phyloP scores from a whole-genome alignment of 805 yeast genomes.

The Sugiyamaella smithiae region DNA sequence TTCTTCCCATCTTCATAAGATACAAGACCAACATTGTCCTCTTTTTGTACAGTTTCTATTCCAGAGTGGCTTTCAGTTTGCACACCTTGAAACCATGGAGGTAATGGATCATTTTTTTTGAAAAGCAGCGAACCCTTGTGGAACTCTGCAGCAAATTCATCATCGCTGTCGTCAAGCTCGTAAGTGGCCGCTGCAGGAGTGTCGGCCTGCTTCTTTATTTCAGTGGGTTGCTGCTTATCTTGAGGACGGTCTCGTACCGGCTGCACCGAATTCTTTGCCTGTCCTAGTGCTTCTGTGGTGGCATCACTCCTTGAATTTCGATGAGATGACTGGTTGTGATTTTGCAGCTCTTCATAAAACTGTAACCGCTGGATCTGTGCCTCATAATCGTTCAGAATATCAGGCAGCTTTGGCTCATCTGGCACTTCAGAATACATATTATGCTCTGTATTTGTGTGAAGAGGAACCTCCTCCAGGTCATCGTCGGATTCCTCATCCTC shows the following conservation, averaged over 20 bases:
- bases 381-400: slow-evolving; percentile 26
- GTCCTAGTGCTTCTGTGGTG: not conserved
- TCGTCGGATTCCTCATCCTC: slow-evolving; percentile 17
- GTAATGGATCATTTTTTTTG: slow-evolving; percentile 11
- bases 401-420: slow-evolving; percentile 12
- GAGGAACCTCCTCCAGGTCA: slow-evolving; percentile 14
- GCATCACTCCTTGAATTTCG: not conserved
- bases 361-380: slow-evolving; percentile 25
- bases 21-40: slow-evolving; percentile 7
- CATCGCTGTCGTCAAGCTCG: not conserved
- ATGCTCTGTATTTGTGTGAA: not conserved
- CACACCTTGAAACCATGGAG: slow-evolving; percentile 17
- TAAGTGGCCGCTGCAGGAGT: not conserved
- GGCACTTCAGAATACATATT: not conserved
- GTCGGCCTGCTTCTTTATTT: slow-evolving; percentile 1
- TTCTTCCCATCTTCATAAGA: slow-evolving; percentile 10
- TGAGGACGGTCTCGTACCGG: not conserved
- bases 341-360: slow-evolving; percentile 21
- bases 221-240: not conserved
- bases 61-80: slow-evolving; percentile 25
- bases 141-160: slow-evolving; percentile 4
- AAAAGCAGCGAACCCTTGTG: slow-evolving; percentile 6
- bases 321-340: not conserved
- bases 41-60: slow-evolving; percentile 3
- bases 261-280: not conserved